Evolutionary conservation across 2,329 filamentous ascomycete genomes (phyloP).

Genomic region (Cercospora beticola): DNA sequence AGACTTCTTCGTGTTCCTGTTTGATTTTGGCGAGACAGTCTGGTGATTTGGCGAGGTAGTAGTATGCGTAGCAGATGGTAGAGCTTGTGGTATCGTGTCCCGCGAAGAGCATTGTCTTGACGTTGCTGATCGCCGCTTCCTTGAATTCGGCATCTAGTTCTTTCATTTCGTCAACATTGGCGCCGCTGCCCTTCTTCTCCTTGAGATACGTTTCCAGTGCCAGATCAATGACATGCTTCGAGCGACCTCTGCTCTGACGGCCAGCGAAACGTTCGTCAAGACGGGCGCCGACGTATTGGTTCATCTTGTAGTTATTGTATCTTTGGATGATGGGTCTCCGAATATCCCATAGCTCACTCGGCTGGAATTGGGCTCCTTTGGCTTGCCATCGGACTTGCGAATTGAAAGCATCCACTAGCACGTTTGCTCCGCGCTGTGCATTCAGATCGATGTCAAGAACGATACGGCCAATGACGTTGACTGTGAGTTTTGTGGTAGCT

Average conservation of each 20-base stretch:
- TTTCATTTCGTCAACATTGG: slow-evolving; percentile 28
- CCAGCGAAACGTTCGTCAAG: slow-evolving; percentile 42
- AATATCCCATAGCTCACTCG: slow-evolving; percentile 41
- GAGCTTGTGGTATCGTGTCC: slow-evolving; percentile 46
- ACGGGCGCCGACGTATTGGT: slow-evolving; percentile 37
- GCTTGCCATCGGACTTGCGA: slow-evolving; percentile 39
- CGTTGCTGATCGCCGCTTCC: slow-evolving; percentile 38
- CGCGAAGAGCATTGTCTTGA: slow-evolving; percentile 46
- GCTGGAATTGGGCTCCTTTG: slow-evolving; percentile 38
- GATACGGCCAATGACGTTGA: slow-evolving; percentile 46
- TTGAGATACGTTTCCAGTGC: slow-evolving; percentile 42
- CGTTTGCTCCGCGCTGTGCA: slow-evolving; percentile 38
- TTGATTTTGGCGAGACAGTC: slow-evolving; percentile 40
- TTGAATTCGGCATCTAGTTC: slow-evolving; percentile 41
- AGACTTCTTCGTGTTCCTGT: slow-evolving; percentile 54
- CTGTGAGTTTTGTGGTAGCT: slow-evolving; percentile 42
- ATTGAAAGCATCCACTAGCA: slow-evolving; percentile 41
- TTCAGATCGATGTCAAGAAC: slow-evolving; percentile 42
- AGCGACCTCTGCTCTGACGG: slow-evolving; percentile 34
- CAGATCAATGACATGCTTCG: slow-evolving; percentile 39
- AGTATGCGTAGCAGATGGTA: slow-evolving; percentile 41
- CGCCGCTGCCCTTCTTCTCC: slow-evolving; percentile 36
- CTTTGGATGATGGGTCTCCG: slow-evolving; percentile 37
- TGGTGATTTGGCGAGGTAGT: slow-evolving; percentile 42
- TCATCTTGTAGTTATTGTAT: slow-evolving; percentile 41